Base-by-base conservation (phyloP, 495 filamentous ascomycete species). In the Lichina pygmaea region DNA sequence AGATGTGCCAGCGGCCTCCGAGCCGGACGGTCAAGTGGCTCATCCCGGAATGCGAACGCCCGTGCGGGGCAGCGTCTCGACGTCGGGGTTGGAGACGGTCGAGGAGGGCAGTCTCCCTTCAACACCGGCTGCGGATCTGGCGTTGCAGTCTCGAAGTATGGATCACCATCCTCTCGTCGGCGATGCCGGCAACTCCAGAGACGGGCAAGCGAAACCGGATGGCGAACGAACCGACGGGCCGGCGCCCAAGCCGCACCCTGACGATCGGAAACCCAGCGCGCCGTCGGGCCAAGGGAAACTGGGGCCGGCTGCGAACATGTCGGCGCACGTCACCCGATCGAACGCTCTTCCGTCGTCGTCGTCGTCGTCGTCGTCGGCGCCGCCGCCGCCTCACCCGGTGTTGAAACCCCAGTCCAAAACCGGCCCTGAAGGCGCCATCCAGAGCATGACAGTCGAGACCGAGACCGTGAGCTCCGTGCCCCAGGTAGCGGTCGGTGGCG, bases 361-460 rank as follows among this genome's bases (percentile, higher is more conserved):
- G 36, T 11, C 13, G 11, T 11, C 36, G 42, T 15, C 36, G 13
- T 39, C 49, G 4, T 39, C 49, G 4, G 33, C 52, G 6, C 55
- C 56, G 50, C 56, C 55, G 45, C 58, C 50, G 48, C n/a, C n/a
- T n/a, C 62, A 52, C 52, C 53, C 50, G 34, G 55, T 57, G 24
- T 57, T 57, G 42, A 49, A 50, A 45, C 57, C 60, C 42, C 60
- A 57, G 42, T 62, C 70, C 34, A 72, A 83, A 61, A 65, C 70
- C 33, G 56, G 64, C 11, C 62, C 69, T 38, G 86, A 94, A 55
- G 75, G 72, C 8, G 77, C 83, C 11, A 71, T 81, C 33, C 75
- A 77, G 53, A 92, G 82, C 51, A 97, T 97, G 89, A 94, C 81
- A 36, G 86, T 97, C 10, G 89, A 97, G 61, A 95, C 89, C 5